These are phyloP conservation scores for Aspergillus ruber DNA, from an alignment of 2,329 filamentous ascomycete species.

Conservation along the genomic window DNA sequence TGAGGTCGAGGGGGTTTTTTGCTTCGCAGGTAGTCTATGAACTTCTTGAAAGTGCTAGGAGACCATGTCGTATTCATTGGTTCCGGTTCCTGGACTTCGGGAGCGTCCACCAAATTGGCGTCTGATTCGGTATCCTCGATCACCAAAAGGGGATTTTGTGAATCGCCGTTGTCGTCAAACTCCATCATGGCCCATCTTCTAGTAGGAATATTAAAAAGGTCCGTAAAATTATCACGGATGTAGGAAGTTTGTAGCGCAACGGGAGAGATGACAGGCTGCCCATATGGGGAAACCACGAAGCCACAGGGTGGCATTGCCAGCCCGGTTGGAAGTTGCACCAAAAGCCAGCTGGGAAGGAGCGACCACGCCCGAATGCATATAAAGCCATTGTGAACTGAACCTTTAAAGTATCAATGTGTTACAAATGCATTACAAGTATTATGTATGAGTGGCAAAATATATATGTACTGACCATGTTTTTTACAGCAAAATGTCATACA, in stretches of 20 bases:
- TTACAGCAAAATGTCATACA: no score
- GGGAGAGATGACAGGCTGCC: no score
- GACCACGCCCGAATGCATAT: not conserved
- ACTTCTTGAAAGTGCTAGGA: conserved; percentile 30
- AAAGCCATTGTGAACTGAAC: not conserved
- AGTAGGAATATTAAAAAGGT: not conserved
- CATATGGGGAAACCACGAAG: not conserved
- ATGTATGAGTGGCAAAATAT: no score
- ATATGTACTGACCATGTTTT: no score
- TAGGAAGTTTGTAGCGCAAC: not conserved
- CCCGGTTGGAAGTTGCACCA: not conserved
- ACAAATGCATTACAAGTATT: no score
- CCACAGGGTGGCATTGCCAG: not conserved
- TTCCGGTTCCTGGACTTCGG: conserved; percentile 4
- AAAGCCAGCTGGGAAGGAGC: conserved; percentile 2
- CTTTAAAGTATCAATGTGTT: no score
- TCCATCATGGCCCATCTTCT: conserved; percentile 5
- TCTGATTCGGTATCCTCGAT: conserved; percentile 2
- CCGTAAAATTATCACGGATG: not conserved
- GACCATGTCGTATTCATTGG: not conserved
- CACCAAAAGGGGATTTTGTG: not conserved
- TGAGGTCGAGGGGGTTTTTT: conserved; percentile 17
- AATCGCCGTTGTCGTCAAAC: conserved; percentile 4
- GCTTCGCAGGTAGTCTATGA: conserved; percentile 32
- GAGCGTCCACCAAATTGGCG: conserved; percentile 3